Base-by-base conservation (phyloP, 2,329 filamentous ascomycete species). In the Colletotrichum costaricense region DNA sequence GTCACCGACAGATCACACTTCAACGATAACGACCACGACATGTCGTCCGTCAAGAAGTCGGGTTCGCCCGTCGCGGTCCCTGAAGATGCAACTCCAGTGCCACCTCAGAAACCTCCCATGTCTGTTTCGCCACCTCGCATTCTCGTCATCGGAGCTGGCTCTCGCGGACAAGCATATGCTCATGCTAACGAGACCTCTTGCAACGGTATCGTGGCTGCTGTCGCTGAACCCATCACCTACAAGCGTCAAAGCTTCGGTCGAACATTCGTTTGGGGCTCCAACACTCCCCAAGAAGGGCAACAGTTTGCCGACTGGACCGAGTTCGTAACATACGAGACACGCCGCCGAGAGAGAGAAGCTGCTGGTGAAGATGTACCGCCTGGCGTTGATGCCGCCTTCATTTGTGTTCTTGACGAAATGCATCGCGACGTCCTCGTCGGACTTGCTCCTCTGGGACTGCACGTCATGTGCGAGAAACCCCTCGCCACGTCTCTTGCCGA, bases 381-480 rank as follows among this genome's bases (percentile, higher is more conserved):
- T 6, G 91, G 91, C 2, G 87, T 93, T 2, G 91, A 93, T 74
- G 92, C 88, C 7, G 88, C 83, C 38, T 91, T 91, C 75, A 85
- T 91, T 22, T 91, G 89, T 81, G 95, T 97, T 2, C 87, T 96
- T 11, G 97, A 99, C 81, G 94, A 97, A 82, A 92, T 94, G 84
- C 97, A 99, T 82, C 91, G 91, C 63, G 92, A 95, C 69, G 94
- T 96, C 60, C 89, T 98, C 26, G 88, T 92, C 56, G 93, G 91
- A 1, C 87, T 98, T 65, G 92, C 93, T 1, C 89, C 89, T 14
- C 84, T 92, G 86, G 80, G 89, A 2, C 84, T 98, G 60, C 95
- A 98, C 81, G 91, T 98, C 75, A 94, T 98, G 87, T 97, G 95
- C 81, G 97, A 99, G 86, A 99, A 99, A 84, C 97, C 97, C 2